Base-by-base conservation (phyloP, 164 flowering plant species). In the Cinnamomum micranthum region DNA sequence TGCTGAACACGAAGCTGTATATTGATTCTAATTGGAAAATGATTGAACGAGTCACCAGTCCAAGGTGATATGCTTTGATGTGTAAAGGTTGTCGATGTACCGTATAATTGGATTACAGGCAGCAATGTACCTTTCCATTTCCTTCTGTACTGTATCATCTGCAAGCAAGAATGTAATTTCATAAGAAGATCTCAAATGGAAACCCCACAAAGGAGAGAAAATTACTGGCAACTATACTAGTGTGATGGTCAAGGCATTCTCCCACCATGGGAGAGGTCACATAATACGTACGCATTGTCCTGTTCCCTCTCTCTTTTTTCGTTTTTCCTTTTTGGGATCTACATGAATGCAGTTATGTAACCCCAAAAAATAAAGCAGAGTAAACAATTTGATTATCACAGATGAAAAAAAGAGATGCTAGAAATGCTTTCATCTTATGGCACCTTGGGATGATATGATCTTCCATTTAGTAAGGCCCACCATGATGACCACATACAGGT, bases 41-140 rank as follows among this genome's bases (percentile, higher is more conserved):
- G 60, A 13, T 55, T 22, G 23, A 63, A 63, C 9, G 25, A 63
- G 65, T 91, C 85, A 94, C 98, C 98, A 94, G 82, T 94, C 93
- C 85, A 94, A 85, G 74, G 73, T 85, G 76, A 94, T 91, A 64
- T 87, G 80, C 81, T 89, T 87, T 6, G 88, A 78, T 22, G 78
- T 73, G 80, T 86, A 92, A 55, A 94, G 88, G 62, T 85, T 79
- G 73, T 94, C 98, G 47, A 94, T 88, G 82, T 90, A 89, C 52
- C 82, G 72, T 71, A 92, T 88, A 5, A 92, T 81, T 47, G 92
- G 92, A 58, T 66, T 51, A 15, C 90, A 85, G 41, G 97, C 95
- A 23, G 79, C 76, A 13, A 94, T 90, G 75, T 92, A 94, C 86
- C 94, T 90, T 76, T 78, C 86, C 98, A 94, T 94, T 82, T 88